Evolutionary conservation across 106 monocot species (phyloP), one percentile per base, ranked within the genome.

Genomic region (Alisma plantagoaquatica): DNA sequence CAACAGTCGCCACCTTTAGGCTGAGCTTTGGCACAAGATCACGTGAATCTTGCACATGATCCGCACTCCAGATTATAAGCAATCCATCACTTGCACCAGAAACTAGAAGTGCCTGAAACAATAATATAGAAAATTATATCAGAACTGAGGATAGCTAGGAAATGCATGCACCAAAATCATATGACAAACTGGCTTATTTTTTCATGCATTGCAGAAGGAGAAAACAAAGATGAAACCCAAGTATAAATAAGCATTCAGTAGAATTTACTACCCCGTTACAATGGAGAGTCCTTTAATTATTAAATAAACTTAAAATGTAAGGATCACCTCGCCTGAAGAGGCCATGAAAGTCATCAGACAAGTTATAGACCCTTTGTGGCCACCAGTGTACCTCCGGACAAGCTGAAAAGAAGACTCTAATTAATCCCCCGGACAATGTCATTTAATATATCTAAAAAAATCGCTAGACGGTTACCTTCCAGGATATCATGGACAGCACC

Each of bases 11-110:
- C 54, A 96, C 96, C 96, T 96, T 96, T 29, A 84, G 49, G 53
- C 84, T 96, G 49, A 89, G 78, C 53, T 96, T 96, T 15, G 96
- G 96, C 45, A 89, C 84, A 54, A 96, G 84, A 59, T 96, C 96
- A 26, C 89, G 80, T 60, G 96, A 96, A 71, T 96, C 96, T 70
- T 96, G 77, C 26, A 85, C 63, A 61, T 89, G 89, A 46, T 96
- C 96, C 46, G 89, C 84, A 46, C 78, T 96, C 96, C 96, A 96
- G 27, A 96, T 29, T 68, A 96, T 74, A 55, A 96, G 78, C 59
- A 89, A 65, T 14, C 96, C 96, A 70, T 96, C 96, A 72, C 84
- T 89, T 49, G 70, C 96, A 62, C 96, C 96, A 73, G 96, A 96
- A 75, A 96, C 81, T 65, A 96, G 65, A 64, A 89, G 75, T 57